phyloP scores from a whole-genome alignment of 495 filamentous ascomycete species.

The Staphylotrichum tortipilum region DNA sequence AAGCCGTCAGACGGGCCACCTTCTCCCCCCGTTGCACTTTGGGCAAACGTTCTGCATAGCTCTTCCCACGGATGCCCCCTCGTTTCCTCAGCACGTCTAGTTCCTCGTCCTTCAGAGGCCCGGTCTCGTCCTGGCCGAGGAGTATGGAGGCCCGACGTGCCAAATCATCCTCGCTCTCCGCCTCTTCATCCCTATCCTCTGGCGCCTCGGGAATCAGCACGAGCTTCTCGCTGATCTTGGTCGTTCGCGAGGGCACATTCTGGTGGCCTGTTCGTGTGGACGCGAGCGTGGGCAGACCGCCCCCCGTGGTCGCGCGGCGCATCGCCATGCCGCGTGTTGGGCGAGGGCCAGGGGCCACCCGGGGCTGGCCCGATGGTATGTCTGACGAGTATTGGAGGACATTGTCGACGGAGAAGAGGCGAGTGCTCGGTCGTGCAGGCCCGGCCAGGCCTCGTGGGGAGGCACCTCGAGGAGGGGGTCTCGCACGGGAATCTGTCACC shows the following conservation, averaged over 20 bases:
- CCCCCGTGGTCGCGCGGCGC: constrained; percentile 30
- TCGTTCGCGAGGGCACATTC: constrained; percentile 77
- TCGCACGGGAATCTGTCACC: constrained; percentile 33
- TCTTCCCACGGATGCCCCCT: constrained; percentile 67
- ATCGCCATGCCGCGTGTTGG: constrained; percentile 40
- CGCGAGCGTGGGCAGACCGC: constrained; percentile 32
- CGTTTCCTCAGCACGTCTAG: constrained; percentile 54
- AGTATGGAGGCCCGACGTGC: constrained; percentile 28
- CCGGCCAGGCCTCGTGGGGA: constrained; percentile 10
- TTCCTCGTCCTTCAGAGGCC: constrained; percentile 75
- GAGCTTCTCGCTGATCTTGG: constrained; percentile 89
- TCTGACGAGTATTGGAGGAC: constrained; percentile 90
- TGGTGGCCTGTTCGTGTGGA: constrained; percentile 50
- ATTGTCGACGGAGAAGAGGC: constrained; percentile 91
- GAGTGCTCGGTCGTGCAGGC: constrained; percentile 43
- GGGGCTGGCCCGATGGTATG: constrained; percentile 88
- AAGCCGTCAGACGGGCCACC: constrained; percentile 82
- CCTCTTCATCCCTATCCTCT: constrained; percentile 47
- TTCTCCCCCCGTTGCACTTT: constrained; percentile 83
- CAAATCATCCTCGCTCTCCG: constrained; percentile 42
- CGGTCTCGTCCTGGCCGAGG: constrained; percentile 50
- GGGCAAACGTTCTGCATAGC: constrained; percentile 87
- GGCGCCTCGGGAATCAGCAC: constrained; percentile 85
- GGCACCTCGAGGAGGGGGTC: constrained; percentile 16
- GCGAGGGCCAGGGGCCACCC: constrained; percentile 54